Evolutionary conservation across 2,329 filamentous ascomycete species (phyloP), one percentile per base, ranked within the genome.

Genomic region (Microascus cirrosus): DNA sequence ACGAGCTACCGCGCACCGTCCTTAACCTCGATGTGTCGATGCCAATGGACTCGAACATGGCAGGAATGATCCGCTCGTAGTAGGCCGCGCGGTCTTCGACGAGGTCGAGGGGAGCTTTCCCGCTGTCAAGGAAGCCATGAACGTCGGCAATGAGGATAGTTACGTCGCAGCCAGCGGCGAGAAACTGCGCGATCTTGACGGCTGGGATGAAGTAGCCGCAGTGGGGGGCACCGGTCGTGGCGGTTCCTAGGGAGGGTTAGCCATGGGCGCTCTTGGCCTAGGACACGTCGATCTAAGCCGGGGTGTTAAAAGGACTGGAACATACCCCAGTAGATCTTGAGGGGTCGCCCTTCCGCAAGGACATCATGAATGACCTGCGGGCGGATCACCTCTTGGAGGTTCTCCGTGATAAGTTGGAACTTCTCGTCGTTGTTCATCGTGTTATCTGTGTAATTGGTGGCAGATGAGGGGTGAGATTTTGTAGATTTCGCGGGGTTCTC

Each of bases 151-250:
- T 83, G 39, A 95, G 83, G 60, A 95, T 80, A 58, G 83, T 89
- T 60, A 95, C 84, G 60, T 91, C 82, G 74, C 90, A 96, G 42
- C 87, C 91, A 34, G 93, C 91, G 39, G 83, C 81, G 36, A 96
- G 83, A 66, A 95, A 84, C 70, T 96, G 87, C 45, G 90, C 91
- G 61, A 96, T 87, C 73, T 96, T 96, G 68, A 95, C 83, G 65
- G 88, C 86, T 6, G 91, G 86, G 11, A 94, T 87, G 61, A 95
- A 89, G 79, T 96, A 96, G 64, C 90, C 92, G 69, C 84, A 89
- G 71, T 96, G 92, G 58, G 91, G 91, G 60, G 86, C 81, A n/a
- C 90, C 90, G 0, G 90, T 95, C 18, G 90, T 90, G 20, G 89
- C 89, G 45, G 87, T 93, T 50, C 87, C 82, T 82, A 56, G 15